Conservation (phyloP, 2,329 filamentous ascomycete species). For the Calonectria montana region DNA sequence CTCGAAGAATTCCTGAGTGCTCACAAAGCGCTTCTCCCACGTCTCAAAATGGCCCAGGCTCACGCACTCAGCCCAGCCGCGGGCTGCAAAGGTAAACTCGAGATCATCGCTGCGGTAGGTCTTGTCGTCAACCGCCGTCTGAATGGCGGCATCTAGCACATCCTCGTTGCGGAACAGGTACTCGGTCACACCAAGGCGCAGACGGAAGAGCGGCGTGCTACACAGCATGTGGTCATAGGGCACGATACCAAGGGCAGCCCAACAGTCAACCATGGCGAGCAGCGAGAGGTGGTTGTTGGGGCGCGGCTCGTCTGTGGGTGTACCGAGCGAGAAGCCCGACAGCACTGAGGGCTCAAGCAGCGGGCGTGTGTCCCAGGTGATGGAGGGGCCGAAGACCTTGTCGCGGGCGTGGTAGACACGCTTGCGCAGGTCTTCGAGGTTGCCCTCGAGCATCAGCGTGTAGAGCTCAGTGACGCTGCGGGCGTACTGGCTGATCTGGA, state of each 20-base stretch:
- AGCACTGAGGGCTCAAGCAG: slow-evolving; percentile 86
- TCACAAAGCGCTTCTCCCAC: slow-evolving; percentile 91
- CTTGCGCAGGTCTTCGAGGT: slow-evolving; percentile 76
- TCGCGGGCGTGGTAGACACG: slow-evolving; percentile 75
- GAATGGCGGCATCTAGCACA: slow-evolving; percentile 85
- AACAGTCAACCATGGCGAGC: slow-evolving; percentile 98
- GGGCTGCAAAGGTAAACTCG: slow-evolving; percentile 96
- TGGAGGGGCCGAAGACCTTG: slow-evolving; percentile 80
- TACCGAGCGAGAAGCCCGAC: slow-evolving; percentile 87
- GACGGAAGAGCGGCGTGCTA: slow-evolving; percentile 94
- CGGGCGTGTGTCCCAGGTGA: slow-evolving; percentile 70
- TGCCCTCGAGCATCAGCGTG: slow-evolving; percentile 94
- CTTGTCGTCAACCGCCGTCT: slow-evolving; percentile 88
- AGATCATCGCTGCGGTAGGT: slow-evolving; percentile 95
- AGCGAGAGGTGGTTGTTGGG: slow-evolving; percentile 95
- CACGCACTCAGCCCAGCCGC: slow-evolving; percentile 96
- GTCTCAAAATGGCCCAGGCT: slow-evolving; percentile 91
- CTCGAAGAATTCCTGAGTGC: slow-evolving; percentile 91
- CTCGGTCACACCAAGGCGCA: slow-evolving; percentile 97
- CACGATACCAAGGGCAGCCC: slow-evolving; percentile 92
- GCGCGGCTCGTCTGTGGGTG: slow-evolving; percentile 69
- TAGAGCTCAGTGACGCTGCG: slow-evolving; percentile 92
- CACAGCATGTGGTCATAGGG: slow-evolving; percentile 99
- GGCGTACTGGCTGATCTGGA: slow-evolving; percentile 95
- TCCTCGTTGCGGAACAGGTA: slow-evolving; percentile 88